Percentiles rank a stretch among this genome's conserved stretches.
phyloP scores from a whole-genome alignment of 768 basidiomycete genomes.

The Butyriboletus loyo region DNA sequence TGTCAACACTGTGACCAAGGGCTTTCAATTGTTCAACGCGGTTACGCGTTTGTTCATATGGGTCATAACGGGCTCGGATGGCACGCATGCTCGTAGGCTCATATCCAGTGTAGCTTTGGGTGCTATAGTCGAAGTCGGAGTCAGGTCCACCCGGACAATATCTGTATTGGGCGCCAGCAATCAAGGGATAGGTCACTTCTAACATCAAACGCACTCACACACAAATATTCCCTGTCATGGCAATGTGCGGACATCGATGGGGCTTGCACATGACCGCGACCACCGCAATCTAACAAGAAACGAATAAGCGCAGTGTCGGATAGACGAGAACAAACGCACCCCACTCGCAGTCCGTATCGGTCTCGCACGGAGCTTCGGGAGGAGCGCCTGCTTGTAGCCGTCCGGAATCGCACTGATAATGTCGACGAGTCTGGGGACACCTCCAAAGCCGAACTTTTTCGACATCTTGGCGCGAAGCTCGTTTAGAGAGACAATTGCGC shows the following conservation, averaged over 20 bases:
- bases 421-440: slow-evolving; percentile 91
- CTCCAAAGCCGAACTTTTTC: slow-evolving; percentile 84
- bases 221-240: slow-evolving; percentile 99
- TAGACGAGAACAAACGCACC: slow-evolving; percentile 41
- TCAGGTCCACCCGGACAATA: slow-evolving; percentile 99
- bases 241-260: slow-evolving; percentile 98
- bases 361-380: slow-evolving; percentile 88
- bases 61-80: slow-evolving; percentile 93
- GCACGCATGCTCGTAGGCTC: slow-evolving; percentile 99
- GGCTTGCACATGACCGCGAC: slow-evolving; percentile 99
- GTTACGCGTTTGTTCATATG: slow-evolving; percentile 94
- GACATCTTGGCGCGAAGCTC: slow-evolving; percentile 82
- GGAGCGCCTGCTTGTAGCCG: slow-evolving; percentile 88
- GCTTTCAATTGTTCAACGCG: slow-evolving; percentile 94
- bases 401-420: slow-evolving; percentile 98
- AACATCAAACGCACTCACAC: slow-evolving; percentile 55
- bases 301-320: neutral
- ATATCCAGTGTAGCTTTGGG: slow-evolving; percentile 92
- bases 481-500: slow-evolving; percentile 80
- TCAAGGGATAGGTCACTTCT: neutral
- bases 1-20: slow-evolving; percentile 96
- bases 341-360: slow-evolving; percentile 97
- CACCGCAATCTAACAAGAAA: slow-evolving; percentile 74
- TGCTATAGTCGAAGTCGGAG: slow-evolving; percentile 99
- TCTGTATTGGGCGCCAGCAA: slow-evolving; percentile 36